Conservation (phyloP, 148 eudicot genomes). For the Rhododendron ferrugineum region DNA sequence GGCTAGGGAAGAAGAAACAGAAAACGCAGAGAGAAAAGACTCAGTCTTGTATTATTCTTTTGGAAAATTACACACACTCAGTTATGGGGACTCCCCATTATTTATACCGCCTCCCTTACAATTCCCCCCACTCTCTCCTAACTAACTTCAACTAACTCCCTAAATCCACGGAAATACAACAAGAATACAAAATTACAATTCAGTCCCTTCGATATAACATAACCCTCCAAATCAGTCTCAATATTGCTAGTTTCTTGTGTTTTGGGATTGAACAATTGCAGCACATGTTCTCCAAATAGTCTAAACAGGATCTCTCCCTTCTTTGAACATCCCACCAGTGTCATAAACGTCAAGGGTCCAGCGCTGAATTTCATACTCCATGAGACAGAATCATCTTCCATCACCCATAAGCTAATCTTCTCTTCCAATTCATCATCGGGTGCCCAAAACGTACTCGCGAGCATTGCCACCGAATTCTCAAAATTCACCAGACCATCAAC, state of each 20-base stretch:
- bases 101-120: too few species aligned
- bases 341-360: neutral
- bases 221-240: neutral
- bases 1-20: too few species aligned
- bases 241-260: neutral
- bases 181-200: too few species aligned
- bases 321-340: neutral
- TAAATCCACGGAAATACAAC: too few species aligned
- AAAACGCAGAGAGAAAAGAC: too few species aligned
- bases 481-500: neutral
- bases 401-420: neutral
- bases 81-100: too few species aligned
- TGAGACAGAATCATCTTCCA: neutral
- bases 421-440: neutral
- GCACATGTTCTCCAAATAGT: neutral
- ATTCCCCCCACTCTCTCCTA: too few species aligned
- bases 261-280: neutral
- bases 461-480: neutral
- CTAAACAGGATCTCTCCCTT: neutral
- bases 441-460: neutral
- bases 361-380: neutral
- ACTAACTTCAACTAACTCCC: too few species aligned
- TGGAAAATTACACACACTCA: too few species aligned
- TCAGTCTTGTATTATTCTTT: too few species aligned
- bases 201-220: too few species aligned